Base-by-base conservation (phyloP, 2,329 filamentous ascomycete species). In the Fonsecaea erecta region DNA sequence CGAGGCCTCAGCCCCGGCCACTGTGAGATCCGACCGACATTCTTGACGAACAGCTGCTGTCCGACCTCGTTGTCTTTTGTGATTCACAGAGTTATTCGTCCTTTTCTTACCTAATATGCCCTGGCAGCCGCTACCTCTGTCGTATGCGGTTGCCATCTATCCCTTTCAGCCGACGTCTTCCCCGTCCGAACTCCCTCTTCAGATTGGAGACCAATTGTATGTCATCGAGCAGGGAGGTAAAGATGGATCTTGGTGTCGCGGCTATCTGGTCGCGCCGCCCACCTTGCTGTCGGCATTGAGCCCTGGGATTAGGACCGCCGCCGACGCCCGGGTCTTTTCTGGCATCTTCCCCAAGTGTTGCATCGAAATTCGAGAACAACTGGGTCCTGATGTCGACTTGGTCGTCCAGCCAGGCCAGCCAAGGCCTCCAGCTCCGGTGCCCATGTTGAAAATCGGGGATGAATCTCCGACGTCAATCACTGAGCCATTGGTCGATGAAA, bases 191-290 rank as follows among this genome's bases (percentile, higher is more conserved):
- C 88, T 99, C 21, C 95, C 96, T 9, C 89, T 99, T 76, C 93
- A 99, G 79, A 92, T 99, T 70, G 95, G 95, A 77, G 95, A 99
- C 85, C 95, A 99, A 80, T 84, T 99, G 70, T 99, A 99, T 81
- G 96, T 99, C 71, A 97, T 99, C 75, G 94, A 98, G 80, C 92
- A 98, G 80, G 96, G 94, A 43, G 90, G 92, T 24, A 79, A 76
- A 40, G 88, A 96, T 79, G 91, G 90, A 73, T 87, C 92, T 76
- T 99, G 95, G 96, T 90, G 94, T 78, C 90, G 95, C 61, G 95
- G 95, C 65, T 99, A 99, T 79, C 85, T 99, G 66, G 90, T 99
- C 71, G 93, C 95, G 69, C 94, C 95, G 59, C 95, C 95, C 21
- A 97, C 93, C 72, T 82, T 99, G 75, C 86, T 99, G 65, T 92